A percentile compares a stretch with the other conserved stretches of the same genome.
Conservation (phyloP, 164 flowering plant genomes). For the Aristolochia fimbriata region DNA sequence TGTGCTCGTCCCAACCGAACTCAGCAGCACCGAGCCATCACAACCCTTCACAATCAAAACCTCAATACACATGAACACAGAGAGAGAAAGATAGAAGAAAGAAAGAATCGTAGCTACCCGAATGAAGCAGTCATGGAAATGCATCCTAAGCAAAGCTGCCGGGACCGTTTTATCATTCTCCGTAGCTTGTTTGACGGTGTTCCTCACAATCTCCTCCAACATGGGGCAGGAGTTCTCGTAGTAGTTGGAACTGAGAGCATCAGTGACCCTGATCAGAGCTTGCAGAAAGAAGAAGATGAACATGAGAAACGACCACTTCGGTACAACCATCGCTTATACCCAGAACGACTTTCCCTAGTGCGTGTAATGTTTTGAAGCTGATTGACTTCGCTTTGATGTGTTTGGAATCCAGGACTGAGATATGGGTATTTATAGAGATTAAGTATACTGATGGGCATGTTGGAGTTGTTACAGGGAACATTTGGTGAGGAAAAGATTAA, state of each 20-base stretch:
- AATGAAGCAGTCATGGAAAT: conserved; percentile 86
- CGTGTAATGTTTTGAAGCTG: too few relatives aligned
- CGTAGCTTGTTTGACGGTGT: conserved; percentile 41
- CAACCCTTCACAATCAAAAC: conserved; percentile 39
- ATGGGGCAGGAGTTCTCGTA: conserved; percentile 62
- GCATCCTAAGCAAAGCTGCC: conserved; percentile 77
- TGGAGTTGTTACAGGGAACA: too few relatives aligned
- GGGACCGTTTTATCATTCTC: conserved; percentile 56
- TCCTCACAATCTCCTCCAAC: conserved; percentile 36
- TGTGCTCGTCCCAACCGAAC: conserved; percentile 33
- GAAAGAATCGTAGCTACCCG: conserved; percentile 31
- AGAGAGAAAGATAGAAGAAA: background rate
- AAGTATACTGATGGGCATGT: too few relatives aligned
- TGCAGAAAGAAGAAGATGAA: conserved; percentile 12
- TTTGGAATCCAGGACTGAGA: too few relatives aligned
- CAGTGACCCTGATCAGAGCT: background rate
- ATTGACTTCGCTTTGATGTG: too few relatives aligned
- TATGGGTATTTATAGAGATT: too few relatives aligned
- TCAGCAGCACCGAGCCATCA: conserved; percentile 63
- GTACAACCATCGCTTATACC: conserved; percentile 16
- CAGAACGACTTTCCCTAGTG: too few relatives aligned
- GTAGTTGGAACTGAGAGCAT: conserved; percentile 48
- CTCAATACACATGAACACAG: conserved; percentile 1
- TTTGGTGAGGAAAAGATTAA: too few relatives aligned
- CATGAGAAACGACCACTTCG: conserved; percentile 14